These are phyloP conservation scores for Trypanosoma lewisi DNA, from an alignment of 208 protist species.

Conservation along the genomic window DNA sequence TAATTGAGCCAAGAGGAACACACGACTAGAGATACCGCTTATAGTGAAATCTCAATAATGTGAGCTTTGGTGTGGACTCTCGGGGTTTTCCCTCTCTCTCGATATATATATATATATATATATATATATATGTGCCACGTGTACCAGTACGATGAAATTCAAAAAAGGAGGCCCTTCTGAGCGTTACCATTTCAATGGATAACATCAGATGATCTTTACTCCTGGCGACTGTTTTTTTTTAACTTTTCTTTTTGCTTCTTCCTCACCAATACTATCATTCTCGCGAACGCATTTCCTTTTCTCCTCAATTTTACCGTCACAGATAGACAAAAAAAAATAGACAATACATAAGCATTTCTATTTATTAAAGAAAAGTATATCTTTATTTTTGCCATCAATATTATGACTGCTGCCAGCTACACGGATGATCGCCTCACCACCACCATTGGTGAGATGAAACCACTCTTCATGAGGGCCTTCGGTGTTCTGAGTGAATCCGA, in stretches of 20 bases:
- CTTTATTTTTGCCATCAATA: constrained; percentile 1
- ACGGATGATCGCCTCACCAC: constrained; percentile 45
- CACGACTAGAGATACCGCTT: no score
- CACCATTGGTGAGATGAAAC: constrained; percentile 38
- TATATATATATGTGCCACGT: not conserved
- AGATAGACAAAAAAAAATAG: constrained; percentile 17
- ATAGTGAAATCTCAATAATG: no score
- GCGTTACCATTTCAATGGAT: no score
- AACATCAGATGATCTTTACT: not conserved
- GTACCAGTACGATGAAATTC: not conserved
- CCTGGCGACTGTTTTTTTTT: not conserved
- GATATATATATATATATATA: not conserved
- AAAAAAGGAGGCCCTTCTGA: not conserved
- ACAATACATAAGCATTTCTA: no score
- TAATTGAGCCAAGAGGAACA: not conserved
- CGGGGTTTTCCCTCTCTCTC: no score
- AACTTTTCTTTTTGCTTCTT: constrained; percentile 15
- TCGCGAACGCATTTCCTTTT: no score
- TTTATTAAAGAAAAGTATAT: constrained; percentile 8
- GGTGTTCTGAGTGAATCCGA: constrained; percentile 36
- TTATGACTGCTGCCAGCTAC: constrained; percentile 49
- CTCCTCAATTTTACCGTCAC: constrained; percentile 3
- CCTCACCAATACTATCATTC: no score
- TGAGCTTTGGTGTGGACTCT: not conserved
- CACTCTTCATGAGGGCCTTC: constrained; percentile 60